phyloP scores from a whole-genome alignment of 163 green algal species.

The Dunaliella salina region DNA sequence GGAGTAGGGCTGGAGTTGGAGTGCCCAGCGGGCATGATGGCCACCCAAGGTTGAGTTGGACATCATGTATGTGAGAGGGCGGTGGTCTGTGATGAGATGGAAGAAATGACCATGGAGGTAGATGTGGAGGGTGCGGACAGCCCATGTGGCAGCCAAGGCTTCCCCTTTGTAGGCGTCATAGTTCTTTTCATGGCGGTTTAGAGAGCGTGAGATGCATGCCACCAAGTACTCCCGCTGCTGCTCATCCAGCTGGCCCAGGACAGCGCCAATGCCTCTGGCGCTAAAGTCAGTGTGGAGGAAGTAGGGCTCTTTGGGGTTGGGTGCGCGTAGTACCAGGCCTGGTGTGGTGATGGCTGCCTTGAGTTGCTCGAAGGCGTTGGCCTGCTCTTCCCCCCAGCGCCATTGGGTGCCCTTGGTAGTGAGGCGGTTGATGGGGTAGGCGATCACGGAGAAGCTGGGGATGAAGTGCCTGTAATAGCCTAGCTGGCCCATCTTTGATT shows the following conservation, averaged over 20 bases:
- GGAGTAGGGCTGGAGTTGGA: not conserved
- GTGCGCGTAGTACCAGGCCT: not conserved
- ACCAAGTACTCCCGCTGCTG: not conserved
- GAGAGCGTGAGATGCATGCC: not conserved
- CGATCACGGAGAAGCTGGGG: too few species aligned
- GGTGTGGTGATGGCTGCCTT: not conserved
- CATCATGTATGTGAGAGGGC: too few species aligned
- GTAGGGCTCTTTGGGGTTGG: not conserved
- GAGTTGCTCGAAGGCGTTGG: not conserved
- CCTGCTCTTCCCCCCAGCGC: not conserved
- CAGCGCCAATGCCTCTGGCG: too few species aligned
- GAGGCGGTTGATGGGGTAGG: too few species aligned
- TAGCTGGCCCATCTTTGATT: too few species aligned
- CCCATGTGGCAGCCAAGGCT: not conserved
- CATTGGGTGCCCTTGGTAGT: too few species aligned
- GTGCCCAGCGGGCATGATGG: not conserved
- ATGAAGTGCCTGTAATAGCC: too few species aligned
- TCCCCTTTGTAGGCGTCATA: not conserved
- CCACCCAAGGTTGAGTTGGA: not conserved
- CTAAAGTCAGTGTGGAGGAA: too few species aligned
- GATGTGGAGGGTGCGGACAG: not conserved
- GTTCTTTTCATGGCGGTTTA: not conserved
- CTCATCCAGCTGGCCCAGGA: not conserved
- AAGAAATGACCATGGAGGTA: not conserved
- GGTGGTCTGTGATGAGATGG: not conserved